These are phyloP conservation scores for Cantharellus anzutake DNA, from an alignment of 768 basidiomycete species.

Conservation along the genomic window DNA sequence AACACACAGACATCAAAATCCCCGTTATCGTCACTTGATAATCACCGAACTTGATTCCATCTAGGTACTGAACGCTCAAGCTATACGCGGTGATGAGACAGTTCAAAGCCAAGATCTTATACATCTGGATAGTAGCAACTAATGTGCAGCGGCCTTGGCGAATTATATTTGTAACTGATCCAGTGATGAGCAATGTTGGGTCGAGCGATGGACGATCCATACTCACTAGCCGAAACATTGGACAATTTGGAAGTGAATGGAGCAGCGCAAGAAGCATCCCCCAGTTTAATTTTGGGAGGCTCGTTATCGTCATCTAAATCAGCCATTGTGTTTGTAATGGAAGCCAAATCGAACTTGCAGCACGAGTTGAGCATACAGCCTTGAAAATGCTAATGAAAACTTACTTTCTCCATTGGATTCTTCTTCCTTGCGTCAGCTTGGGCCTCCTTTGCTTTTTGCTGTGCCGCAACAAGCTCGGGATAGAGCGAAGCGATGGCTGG, in stretches of 20 bases:
- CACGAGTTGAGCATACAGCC: slow-evolving; percentile 6
- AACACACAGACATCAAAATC: slow-evolving; percentile 95
- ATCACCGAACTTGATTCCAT: slow-evolving; percentile 98
- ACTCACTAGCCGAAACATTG: slow-evolving; percentile 88
- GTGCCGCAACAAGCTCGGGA: slow-evolving; percentile 81
- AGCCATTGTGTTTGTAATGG: slow-evolving; percentile 69
- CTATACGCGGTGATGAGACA: slow-evolving; percentile 99
- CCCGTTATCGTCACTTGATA: slow-evolving; percentile 97
- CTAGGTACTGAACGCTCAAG: slow-evolving; percentile 89
- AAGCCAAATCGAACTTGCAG: slow-evolving; percentile 48
- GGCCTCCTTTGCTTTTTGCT: slow-evolving; percentile 56
- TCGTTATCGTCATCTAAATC: slow-evolving; percentile 90
- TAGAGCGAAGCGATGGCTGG: slow-evolving; percentile 69
- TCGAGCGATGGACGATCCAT: background rate
- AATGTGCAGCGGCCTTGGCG: slow-evolving; percentile 96
- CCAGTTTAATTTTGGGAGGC: slow-evolving; percentile 94
- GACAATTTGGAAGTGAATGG: slow-evolving; percentile 96
- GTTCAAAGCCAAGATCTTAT: slow-evolving; percentile 95
- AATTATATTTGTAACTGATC: slow-evolving; percentile 82
- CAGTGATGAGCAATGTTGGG: background rate
- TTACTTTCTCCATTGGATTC: slow-evolving; percentile 84
- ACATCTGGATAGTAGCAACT: slow-evolving; percentile 99
- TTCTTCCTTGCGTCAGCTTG: slow-evolving; percentile 44
- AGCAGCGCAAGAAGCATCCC: slow-evolving; percentile 97
- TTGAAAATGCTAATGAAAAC: slow-evolving; percentile 9